Evolutionary conservation across 306 rosid genomes (phyloP).

Genomic region (Ormosia emarginata): DNA sequence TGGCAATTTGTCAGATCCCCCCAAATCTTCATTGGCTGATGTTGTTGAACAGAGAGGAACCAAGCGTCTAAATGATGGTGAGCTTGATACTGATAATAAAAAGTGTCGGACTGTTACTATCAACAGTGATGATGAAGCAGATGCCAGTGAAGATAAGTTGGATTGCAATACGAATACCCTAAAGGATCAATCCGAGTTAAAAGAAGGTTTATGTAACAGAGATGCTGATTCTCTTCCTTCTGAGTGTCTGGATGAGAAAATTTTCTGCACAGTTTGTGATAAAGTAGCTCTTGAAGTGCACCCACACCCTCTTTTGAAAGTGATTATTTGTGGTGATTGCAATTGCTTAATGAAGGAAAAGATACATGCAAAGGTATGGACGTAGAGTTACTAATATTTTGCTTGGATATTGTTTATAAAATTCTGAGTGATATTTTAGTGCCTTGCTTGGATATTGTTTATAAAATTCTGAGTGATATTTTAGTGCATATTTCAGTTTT

Average conservation of each 20-base stretch:
- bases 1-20: constrained; percentile 27
- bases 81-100: constrained; percentile 46
- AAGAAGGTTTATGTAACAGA: constrained; percentile 29
- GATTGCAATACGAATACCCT: constrained; percentile 16
- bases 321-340: constrained; percentile 75
- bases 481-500: background rate
- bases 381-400: constrained; percentile 16
- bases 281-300: constrained; percentile 49
- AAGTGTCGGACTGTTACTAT: constrained; percentile 39
- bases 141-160: constrained; percentile 31
- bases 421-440: background rate
- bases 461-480: background rate
- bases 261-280: constrained; percentile 65
- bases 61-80: constrained; percentile 56
- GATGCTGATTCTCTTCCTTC: constrained; percentile 38
- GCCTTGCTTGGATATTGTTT: background rate
- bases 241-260: constrained; percentile 37
- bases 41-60: constrained; percentile 51
- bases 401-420: background rate
- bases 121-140: constrained; percentile 43
- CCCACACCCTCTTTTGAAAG: constrained; percentile 68
- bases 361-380: constrained; percentile 45
- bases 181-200: constrained; percentile 32
- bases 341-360: constrained; percentile 46
- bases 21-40: constrained; percentile 36